phyloP scores from a whole-genome alignment of 352 stramenopile genomes.

The Pythium rhizo-oryzae region DNA sequence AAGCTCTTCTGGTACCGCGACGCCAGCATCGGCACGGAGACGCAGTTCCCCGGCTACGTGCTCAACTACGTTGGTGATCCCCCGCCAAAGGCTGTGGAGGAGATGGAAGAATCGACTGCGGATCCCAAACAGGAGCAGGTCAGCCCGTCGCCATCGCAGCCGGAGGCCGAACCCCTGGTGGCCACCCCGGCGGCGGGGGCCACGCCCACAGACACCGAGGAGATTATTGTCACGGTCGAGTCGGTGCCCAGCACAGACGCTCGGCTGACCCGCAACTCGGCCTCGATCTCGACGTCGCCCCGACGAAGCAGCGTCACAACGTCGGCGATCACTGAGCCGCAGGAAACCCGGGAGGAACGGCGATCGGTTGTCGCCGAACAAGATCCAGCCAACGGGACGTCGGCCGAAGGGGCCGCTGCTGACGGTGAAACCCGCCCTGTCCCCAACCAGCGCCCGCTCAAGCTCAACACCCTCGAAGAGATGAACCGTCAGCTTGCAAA shows the following conservation, averaged over 20 bases:
- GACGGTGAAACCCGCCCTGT: not conserved
- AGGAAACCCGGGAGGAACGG: not conserved
- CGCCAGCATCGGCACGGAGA: constrained; percentile 5
- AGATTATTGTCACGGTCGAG: not conserved
- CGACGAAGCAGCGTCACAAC: not conserved
- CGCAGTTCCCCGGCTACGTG: constrained; percentile 17
- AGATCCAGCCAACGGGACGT: not conserved
- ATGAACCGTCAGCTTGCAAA: not conserved
- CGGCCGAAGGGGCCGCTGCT: too few species aligned
- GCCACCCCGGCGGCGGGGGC: not conserved
- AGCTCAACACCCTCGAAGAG: constrained; percentile 4
- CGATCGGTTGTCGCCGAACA: constrained; percentile 1
- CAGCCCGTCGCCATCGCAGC: constrained; percentile 2
- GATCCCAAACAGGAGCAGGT: not conserved
- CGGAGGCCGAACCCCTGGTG: not conserved
- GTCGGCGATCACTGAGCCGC: not conserved
- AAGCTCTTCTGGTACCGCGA: constrained; percentile 30
- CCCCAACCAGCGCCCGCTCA: not conserved
- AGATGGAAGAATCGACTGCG: not conserved
- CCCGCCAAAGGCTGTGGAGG: not conserved
- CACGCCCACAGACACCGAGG: not conserved
- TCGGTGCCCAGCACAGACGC: not conserved
- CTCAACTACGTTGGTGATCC: constrained; percentile 13
- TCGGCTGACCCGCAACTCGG: not conserved
- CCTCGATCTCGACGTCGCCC: not conserved